Evolutionary conservation across 2,329 filamentous ascomycete genomes (phyloP).

Genomic region (Venturiaceae sp.): DNA sequence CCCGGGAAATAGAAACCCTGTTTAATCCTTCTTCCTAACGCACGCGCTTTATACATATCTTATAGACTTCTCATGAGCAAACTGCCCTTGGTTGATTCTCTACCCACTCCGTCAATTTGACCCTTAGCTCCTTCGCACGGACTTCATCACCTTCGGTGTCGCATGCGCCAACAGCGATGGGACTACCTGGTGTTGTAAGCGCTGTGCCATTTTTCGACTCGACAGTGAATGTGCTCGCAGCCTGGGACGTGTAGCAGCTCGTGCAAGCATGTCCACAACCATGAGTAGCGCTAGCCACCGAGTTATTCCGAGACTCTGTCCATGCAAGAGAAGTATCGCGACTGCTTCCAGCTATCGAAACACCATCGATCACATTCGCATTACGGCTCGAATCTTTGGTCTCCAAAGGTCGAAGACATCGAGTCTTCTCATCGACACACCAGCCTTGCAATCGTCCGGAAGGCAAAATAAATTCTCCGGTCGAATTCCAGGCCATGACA

Average conservation of each 20-base stretch:
- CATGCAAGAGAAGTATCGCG: neutral
- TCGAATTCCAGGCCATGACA: constrained; percentile 1
- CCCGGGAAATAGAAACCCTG: neutral
- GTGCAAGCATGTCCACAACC: neutral
- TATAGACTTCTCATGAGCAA: neutral
- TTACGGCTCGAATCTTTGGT: neutral
- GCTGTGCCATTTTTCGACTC: neutral
- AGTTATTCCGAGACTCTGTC: neutral
- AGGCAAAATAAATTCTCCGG: neutral
- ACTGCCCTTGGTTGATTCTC: neutral
- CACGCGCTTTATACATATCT: neutral
- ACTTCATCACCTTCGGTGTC: neutral
- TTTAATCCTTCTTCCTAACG: neutral
- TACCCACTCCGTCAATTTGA: neutral
- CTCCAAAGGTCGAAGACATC: neutral
- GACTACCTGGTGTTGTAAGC: neutral
- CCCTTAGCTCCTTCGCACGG: neutral
- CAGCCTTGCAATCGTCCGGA: neutral
- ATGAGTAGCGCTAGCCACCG: neutral
- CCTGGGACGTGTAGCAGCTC: neutral
- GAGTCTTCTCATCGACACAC: neutral
- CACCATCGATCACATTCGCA: neutral
- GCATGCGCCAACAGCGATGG: neutral
- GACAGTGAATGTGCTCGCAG: neutral
- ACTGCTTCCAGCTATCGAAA: neutral